Conservation (phyloP, 139 green algal species). For the Mesostigma viride region DNA sequence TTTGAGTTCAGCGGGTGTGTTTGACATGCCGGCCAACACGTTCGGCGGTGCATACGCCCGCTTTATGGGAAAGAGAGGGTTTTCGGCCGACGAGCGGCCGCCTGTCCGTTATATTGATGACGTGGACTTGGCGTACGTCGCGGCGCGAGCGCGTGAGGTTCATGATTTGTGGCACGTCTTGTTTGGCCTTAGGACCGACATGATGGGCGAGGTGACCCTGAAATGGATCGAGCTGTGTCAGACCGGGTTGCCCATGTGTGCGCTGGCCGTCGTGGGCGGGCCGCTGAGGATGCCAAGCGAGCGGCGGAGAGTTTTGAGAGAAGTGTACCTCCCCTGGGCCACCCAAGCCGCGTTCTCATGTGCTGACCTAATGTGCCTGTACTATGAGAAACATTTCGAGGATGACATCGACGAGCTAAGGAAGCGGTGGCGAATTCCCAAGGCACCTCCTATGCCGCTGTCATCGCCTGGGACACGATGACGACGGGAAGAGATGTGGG, state of each 20-base stretch:
- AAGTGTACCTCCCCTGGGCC: constrained; percentile 61
- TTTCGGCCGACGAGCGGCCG: constrained; percentile 69
- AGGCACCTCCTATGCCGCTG: no score
- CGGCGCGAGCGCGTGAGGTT: constrained; percentile 36
- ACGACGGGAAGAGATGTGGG: no score
- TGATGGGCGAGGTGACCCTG: constrained; percentile 85
- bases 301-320: neutral
- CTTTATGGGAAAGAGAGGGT: constrained; percentile 78
- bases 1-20: constrained; percentile 22
- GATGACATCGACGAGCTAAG: no score
- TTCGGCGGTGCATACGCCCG: constrained; percentile 77
- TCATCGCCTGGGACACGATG: no score
- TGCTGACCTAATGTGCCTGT: constrained; percentile 72
- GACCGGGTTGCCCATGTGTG: constrained; percentile 88
- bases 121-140: constrained; percentile 79
- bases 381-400: constrained; percentile 77
- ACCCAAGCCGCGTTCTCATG: constrained; percentile 55
- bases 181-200: constrained; percentile 43
- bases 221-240: constrained; percentile 83
- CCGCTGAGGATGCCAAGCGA: constrained; percentile 18
- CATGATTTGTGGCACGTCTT: constrained; percentile 78
- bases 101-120: constrained; percentile 77
- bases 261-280: constrained; percentile 60
- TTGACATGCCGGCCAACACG: constrained; percentile 42
- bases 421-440: no score